phyloP scores from a whole-genome alignment of 2,329 filamentous ascomycete species.

The Sphaerulina populicola region DNA sequence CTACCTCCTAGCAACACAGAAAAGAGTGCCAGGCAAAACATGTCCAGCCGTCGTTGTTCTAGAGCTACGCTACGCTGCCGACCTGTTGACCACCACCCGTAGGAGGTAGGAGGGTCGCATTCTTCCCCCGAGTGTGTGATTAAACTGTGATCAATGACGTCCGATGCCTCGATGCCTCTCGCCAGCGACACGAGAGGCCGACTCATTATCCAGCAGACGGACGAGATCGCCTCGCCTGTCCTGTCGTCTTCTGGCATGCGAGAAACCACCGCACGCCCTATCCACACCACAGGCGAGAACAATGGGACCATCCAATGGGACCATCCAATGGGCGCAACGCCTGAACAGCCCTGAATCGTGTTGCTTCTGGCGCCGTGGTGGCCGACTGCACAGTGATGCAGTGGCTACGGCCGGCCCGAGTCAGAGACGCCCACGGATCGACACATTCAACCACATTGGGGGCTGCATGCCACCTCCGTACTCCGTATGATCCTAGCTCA shows the following conservation, averaged over 20 bases:
- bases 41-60: background rate
- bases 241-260: background rate
- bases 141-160: slow-evolving; percentile 7
- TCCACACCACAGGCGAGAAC: background rate
- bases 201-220: background rate
- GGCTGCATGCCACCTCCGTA: slow-evolving; percentile 1
- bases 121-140: too few species aligned
- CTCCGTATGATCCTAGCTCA: slow-evolving; percentile 4
- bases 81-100: too few species aligned
- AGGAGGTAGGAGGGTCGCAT: too few species aligned
- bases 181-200: background rate
- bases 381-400: slow-evolving; percentile 13
- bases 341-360: slow-evolving; percentile 10
- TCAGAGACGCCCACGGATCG: slow-evolving; percentile 11
- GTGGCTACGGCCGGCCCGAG: slow-evolving; percentile 14
- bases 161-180: background rate
- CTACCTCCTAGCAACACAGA: too few species aligned
- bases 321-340: slow-evolving; percentile 2
- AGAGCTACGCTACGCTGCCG: too few species aligned
- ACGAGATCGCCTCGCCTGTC: background rate
- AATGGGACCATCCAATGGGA: background rate
- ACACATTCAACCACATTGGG: slow-evolving; percentile 14
- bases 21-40: too few species aligned
- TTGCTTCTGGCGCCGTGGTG: slow-evolving; percentile 5
- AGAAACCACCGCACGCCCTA: slow-evolving; percentile 1